phyloP scores from a whole-genome alignment of 2,329 filamentous ascomycete species.

The Epichloe uncinata region DNA sequence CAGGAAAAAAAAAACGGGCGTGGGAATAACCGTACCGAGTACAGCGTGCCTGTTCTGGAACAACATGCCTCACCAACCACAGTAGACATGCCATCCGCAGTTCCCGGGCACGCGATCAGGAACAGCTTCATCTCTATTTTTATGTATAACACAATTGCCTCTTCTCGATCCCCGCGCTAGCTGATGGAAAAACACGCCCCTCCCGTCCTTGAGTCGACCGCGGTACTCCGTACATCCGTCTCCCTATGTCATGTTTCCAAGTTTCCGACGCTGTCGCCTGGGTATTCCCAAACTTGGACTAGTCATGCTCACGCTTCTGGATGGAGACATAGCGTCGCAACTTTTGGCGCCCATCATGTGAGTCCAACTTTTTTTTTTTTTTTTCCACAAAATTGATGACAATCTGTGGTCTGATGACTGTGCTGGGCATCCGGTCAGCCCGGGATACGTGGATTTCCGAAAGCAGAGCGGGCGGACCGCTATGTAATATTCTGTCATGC shows the following conservation, averaged over 20 bases:
- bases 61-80: not conserved
- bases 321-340: not conserved
- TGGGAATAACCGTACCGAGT: not conserved
- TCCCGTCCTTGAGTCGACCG: no score
- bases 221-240: no score
- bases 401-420: not conserved
- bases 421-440: not conserved
- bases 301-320: not conserved
- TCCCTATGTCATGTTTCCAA: no score
- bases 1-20: no score
- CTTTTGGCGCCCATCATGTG: slow-evolving; percentile 5
- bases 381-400: no score
- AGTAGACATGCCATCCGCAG: not conserved
- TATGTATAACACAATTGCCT: no score
- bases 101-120: not conserved
- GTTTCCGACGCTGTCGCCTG: no score
- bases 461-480: no score
- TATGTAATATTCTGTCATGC: no score
- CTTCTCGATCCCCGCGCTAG: not conserved
- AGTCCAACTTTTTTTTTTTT: no score
- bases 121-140: not conserved
- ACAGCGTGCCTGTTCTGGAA: not conserved
- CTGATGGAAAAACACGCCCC: no score
- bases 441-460: not conserved
- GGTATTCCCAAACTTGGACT: not conserved